Percentiles rank a stretch among this genome's conserved stretches.
Conservation (phyloP, 768 basidiomycete species). For the Tulasnella sp. region DNA sequence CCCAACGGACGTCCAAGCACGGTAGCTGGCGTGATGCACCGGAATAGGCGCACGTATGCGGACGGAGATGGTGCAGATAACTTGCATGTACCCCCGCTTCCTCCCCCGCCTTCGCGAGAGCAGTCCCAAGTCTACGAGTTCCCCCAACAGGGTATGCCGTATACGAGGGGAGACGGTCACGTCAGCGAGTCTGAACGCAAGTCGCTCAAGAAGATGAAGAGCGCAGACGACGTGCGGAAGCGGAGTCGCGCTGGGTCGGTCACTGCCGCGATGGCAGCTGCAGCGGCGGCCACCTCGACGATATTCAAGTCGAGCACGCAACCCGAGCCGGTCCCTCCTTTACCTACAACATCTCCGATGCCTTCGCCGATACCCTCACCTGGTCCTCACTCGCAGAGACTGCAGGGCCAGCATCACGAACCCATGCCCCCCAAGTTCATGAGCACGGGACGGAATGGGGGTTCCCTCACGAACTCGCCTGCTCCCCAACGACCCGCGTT, state of each 20-base stretch:
- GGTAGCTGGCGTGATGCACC: background rate
- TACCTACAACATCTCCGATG: background rate
- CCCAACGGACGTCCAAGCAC: background rate
- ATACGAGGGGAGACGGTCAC: background rate
- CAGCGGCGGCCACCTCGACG: background rate
- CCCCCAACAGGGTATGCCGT: too few species aligned
- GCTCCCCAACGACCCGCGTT: background rate
- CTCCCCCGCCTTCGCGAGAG: background rate
- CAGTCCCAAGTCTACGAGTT: background rate
- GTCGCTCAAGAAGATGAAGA: constrained; percentile 20
- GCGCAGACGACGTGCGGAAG: constrained; percentile 19
- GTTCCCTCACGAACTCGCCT: background rate
- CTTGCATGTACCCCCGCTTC: background rate
- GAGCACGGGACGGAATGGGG: background rate
- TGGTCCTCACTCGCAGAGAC: background rate
- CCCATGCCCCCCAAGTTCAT: constrained; percentile 5
- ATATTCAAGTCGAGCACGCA: background rate
- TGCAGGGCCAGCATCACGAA: background rate
- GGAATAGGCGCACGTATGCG: constrained; percentile 7
- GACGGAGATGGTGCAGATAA: background rate
- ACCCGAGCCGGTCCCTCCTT: background rate
- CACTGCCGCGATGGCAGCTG: constrained; percentile 8
- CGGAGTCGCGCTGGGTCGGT: constrained; percentile 9
- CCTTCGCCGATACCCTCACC: constrained; percentile 1
- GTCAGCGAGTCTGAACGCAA: background rate